Evolutionary conservation across 2,329 filamentous ascomycete genomes (phyloP).

Genomic region (Cercospora sesami): DNA sequence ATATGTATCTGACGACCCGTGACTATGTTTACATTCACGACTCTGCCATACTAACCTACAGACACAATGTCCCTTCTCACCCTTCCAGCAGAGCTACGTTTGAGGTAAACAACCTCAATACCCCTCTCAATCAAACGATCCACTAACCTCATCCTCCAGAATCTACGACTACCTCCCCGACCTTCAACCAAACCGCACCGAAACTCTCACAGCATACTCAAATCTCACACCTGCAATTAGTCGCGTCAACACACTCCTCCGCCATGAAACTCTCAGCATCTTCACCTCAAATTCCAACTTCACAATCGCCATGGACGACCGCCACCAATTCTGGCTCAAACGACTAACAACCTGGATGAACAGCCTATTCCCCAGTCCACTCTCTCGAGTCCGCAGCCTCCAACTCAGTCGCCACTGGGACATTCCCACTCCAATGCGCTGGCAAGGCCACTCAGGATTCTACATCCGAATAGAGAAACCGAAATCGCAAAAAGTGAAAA

Average conservation of each 20-base stretch:
- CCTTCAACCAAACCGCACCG: slow-evolving; percentile 14
- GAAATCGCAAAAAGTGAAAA: neutral
- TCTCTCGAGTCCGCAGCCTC: slow-evolving; percentile 25
- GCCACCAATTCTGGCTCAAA: slow-evolving; percentile 10
- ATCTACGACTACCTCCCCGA: slow-evolving; percentile 30
- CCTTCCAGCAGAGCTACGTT: slow-evolving; percentile 24
- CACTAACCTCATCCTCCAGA: neutral
- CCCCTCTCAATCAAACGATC: neutral
- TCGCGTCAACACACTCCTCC: slow-evolving; percentile 22
- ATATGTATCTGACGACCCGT: neutral
- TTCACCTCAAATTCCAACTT: slow-evolving; percentile 28
- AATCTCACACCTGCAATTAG: slow-evolving; percentile 30
- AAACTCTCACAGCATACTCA: slow-evolving; percentile 23
- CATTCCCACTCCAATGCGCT: slow-evolving; percentile 24
- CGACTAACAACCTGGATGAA: slow-evolving; percentile 25
- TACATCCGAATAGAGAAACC: slow-evolving; percentile 29
- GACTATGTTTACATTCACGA: neutral
- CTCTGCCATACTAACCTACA: neutral
- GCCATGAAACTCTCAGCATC: slow-evolving; percentile 31
- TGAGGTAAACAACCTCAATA: slow-evolving; percentile 1
- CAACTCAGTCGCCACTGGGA: slow-evolving; percentile 32
- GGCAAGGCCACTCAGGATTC: slow-evolving; percentile 35
- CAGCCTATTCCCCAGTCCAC: slow-evolving; percentile 13
- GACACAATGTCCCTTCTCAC: slow-evolving; percentile 22
- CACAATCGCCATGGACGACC: slow-evolving; percentile 27